Conservation (phyloP, 2,329 filamentous ascomycete species). For the Herpotrichia juniperi region DNA sequence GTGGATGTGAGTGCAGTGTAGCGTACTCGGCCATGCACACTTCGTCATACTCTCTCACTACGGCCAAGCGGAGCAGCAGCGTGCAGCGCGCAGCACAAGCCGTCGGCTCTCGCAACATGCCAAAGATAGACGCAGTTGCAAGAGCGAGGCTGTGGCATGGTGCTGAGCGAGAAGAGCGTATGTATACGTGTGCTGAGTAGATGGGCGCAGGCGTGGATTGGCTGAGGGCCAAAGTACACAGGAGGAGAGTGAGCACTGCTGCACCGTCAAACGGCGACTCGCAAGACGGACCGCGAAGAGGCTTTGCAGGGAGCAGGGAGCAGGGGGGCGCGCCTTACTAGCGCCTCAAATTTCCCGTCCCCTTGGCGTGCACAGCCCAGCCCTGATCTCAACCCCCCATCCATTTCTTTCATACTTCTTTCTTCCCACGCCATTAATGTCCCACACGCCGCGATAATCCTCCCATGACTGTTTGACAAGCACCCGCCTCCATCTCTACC, state of each 20-base stretch:
- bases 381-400: neutral
- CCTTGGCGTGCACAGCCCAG: neutral
- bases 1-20: neutral
- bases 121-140: conserved; percentile 6
- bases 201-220: neutral
- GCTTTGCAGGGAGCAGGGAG: no score
- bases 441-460: neutral
- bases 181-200: neutral
- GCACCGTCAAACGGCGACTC: no score
- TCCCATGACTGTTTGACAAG: neutral
- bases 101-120: neutral
- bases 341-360: conserved; percentile 1
- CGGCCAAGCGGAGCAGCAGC: conserved; percentile 7
- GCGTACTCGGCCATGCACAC: neutral
- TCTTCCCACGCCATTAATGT: neutral
- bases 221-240: neutral
- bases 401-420: conserved; percentile 2
- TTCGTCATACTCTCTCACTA: conserved; percentile 1
- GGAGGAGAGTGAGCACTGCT: no score
- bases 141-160: no score
- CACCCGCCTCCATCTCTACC: neutral
- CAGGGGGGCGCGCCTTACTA: neutral
- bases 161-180: neutral
- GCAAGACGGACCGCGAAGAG: no score
- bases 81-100: conserved; percentile 6